Evolutionary conservation across 2,329 filamentous ascomycete genomes (phyloP), one percentile per base, ranked within the genome.

Genomic region (Epichloe coenophiala): DNA sequence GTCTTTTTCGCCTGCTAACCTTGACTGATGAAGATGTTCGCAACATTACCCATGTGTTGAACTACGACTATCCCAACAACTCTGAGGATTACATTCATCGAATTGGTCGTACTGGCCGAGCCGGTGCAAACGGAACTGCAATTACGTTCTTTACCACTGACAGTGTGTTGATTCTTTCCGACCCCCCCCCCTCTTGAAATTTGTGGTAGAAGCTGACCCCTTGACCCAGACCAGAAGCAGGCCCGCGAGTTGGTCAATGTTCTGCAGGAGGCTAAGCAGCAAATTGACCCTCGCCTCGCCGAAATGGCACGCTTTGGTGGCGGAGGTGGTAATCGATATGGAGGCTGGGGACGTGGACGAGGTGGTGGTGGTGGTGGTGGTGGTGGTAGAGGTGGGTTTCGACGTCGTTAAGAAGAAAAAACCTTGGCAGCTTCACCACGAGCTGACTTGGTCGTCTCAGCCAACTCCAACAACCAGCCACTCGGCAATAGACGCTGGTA

Each of bases 61-160:
- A 97, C 83, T 96, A 97, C 87, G 93, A 97, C 71, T 97, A 97
- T 73, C 91, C 91, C 70, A 97, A 97, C 78, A 97, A 97, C 73
- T 82, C 93, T 64, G 93, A 98, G 75, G 91, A 97, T 67, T 97
- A 97, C 65, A 95, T 97, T 61, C 93, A 96, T 68, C 86, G 93
- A 69, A 93, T 91, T 70, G 93, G 93, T 63, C 86, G 93, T 74
- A 97, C 93, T 62, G 91, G 93, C 63, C 87, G 91, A 77, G 91
- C 93, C 66, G 93, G 93, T 74, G 84, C 85, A 64, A 88, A 84
- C 58, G 93, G 93, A 74, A 97, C 90, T 63, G 93, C 93, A 68
- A 97, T 97, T 66, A 97, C 93, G 58, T 81, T 98, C 64, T 98
- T 98, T 74, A 97, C 93, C 70, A 93, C 91, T 85, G 93, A 97